A percentile compares a stretch with the other conserved stretches of the same genome.
phyloP scores from a whole-genome alignment of 2,329 filamentous ascomycete genomes.

The Phialophora expanda region DNA sequence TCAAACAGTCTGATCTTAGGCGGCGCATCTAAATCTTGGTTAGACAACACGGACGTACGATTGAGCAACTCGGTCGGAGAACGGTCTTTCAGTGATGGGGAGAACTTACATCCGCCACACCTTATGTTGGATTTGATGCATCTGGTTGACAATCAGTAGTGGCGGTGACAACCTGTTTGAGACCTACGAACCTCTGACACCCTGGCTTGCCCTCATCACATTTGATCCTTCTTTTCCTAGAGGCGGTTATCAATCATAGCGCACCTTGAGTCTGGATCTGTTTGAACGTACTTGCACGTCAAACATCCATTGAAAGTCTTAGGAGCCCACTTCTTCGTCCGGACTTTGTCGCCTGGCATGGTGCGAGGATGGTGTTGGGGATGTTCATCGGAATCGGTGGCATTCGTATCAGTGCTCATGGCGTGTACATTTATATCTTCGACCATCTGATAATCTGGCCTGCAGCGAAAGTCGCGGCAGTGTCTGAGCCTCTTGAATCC shows the following conservation, averaged over 20 bases:
- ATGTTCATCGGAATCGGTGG: conserved; percentile 9
- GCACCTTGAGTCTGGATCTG: not conserved
- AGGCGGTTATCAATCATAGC: not conserved
- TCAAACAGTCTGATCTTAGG: conserved; percentile 33
- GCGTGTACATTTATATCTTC: conserved; percentile 9
- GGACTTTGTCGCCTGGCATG: conserved; percentile 22
- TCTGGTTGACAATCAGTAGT: conserved; percentile 18
- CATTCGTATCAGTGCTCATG: conserved; percentile 3
- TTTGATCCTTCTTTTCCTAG: conserved; percentile 30
- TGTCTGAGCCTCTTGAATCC: not conserved
- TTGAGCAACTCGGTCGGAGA: not conserved
- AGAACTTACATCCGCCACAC: conserved; percentile 24
- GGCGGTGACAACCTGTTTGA: not conserved
- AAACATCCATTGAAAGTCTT: conserved; percentile 35
- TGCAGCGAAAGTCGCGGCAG: not conserved
- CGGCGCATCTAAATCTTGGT: conserved; percentile 17
- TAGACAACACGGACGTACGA: not conserved
- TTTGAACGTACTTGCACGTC: conserved; percentile 32
- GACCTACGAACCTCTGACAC: conserved; percentile 25
- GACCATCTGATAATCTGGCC: conserved; percentile 1
- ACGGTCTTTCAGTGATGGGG: not conserved
- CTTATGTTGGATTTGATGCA: conserved; percentile 30
- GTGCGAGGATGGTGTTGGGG: conserved; percentile 1
- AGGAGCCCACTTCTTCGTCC: conserved; percentile 33
- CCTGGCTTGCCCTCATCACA: conserved; percentile 34